Evolutionary conservation across 768 basidiomycete species (phyloP).

Genomic region (Mycena vitilis): DNA sequence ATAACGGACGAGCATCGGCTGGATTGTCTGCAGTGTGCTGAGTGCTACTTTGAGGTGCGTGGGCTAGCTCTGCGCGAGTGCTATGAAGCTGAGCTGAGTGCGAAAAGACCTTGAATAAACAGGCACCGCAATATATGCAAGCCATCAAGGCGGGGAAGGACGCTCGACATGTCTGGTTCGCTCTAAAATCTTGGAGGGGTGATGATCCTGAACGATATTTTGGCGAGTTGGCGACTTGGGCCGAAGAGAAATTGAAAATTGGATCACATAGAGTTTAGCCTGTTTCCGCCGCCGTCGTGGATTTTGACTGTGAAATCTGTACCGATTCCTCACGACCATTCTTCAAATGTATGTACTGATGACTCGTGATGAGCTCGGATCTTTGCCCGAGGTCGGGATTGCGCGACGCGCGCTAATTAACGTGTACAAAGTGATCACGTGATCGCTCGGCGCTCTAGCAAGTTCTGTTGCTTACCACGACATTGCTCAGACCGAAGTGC

Average conservation of each 20-base stretch:
- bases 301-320: too few relatives aligned
- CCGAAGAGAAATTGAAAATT: slow-evolving; percentile 15
- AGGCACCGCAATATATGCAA: slow-evolving; percentile 13
- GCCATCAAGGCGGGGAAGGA: slow-evolving; percentile 23
- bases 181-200: slow-evolving; percentile 20
- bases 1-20: background rate
- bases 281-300: too few relatives aligned
- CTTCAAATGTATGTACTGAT: too few relatives aligned
- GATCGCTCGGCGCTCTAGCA: slow-evolving; percentile 6
- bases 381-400: background rate
- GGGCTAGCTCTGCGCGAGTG: background rate
- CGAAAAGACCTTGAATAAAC: background rate
- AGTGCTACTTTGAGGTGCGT: slow-evolving; percentile 24
- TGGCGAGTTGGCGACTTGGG: slow-evolving; percentile 15
- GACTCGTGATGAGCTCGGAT: too few relatives aligned
- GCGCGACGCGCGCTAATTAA: slow-evolving; percentile 8
- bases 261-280: background rate
- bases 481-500: background rate
- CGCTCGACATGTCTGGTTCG: slow-evolving; percentile 23
- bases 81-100: too few relatives aligned
- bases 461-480: slow-evolving; percentile 6
- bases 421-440: background rate
- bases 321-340: too few relatives aligned
- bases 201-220: slow-evolving; percentile 25
- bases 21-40: slow-evolving; percentile 14